Evolutionary conservation across 2,329 filamentous ascomycete genomes (phyloP).

Genomic region (Aspergillus pseudotamarii): DNA sequence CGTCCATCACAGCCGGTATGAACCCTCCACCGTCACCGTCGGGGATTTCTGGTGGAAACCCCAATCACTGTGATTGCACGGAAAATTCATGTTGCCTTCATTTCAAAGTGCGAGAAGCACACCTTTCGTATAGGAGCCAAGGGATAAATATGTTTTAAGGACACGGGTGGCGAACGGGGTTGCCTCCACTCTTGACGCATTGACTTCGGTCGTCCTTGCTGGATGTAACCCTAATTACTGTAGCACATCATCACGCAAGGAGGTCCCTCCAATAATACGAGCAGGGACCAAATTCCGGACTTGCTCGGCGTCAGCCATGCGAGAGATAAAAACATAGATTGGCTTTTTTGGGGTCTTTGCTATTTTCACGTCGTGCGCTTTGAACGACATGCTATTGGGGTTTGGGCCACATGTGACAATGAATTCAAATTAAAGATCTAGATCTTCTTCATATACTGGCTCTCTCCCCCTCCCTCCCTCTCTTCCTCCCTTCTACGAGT

Average conservation of each 20-base stretch:
- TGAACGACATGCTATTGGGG: neutral
- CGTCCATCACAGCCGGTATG: neutral
- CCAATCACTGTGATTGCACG: neutral
- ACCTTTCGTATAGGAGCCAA: neutral
- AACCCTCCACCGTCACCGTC: neutral
- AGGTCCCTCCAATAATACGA: neutral
- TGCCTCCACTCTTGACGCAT: neutral
- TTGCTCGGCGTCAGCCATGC: neutral
- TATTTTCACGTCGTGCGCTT: neutral
- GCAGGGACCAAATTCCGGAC: neutral
- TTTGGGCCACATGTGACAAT: neutral
- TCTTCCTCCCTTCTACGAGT: neutral
- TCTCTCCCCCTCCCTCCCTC: neutral
- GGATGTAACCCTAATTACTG: neutral
- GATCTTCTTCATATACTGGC: neutral
- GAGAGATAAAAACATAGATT: neutral
- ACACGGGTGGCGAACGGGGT: neutral
- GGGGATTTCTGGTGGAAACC: neutral
- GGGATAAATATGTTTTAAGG: neutral
- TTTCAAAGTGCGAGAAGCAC: neutral
- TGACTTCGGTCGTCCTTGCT: neutral
- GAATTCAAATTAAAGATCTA: neutral
- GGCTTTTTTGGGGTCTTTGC: neutral
- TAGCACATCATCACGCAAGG: neutral
- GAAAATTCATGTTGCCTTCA: neutral